A percentile compares a stretch with the other conserved stretches of the same genome.
Conservation (phyloP, 495 filamentous ascomycete genomes). For the Massariosphaeria phaeospora region DNA sequence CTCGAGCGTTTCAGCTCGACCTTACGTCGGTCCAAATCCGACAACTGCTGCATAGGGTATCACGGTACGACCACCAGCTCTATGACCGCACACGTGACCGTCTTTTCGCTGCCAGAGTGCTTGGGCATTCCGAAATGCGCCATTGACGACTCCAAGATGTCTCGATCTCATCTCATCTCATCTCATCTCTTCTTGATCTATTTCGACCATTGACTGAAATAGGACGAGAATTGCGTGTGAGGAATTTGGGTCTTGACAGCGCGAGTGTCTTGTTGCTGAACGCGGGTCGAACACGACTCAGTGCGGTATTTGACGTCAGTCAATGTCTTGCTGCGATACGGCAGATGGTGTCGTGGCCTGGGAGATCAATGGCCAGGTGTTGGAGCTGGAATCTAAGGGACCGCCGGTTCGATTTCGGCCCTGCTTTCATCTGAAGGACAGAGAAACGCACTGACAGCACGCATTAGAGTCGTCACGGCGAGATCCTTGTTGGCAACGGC, state of each 20-base stretch:
- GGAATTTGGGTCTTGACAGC: neutral
- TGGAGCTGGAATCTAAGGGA: neutral
- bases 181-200: neutral
- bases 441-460: too few relatives aligned
- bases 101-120: neutral
- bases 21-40: conserved; percentile 22
- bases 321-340: neutral
- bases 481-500: too few relatives aligned
- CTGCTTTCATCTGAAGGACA: too few relatives aligned
- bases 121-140: conserved; percentile 18
- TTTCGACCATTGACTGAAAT: neutral
- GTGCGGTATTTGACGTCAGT: neutral
- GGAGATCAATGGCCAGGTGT: neutral
- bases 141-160: conserved; percentile 1
- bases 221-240: neutral
- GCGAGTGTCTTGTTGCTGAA: conserved; percentile 9
- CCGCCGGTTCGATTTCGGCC: too few relatives aligned
- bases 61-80: neutral
- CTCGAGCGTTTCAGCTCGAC: conserved; percentile 15
- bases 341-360: neutral
- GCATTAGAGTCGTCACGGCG: too few relatives aligned
- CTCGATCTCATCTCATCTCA: neutral
- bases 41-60: conserved; percentile 9
- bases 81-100: neutral
- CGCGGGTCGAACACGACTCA: neutral